These are phyloP conservation scores for Solanum gracilifrons DNA, from an alignment of 257 asterid genomes.

Conservation along the genomic window DNA sequence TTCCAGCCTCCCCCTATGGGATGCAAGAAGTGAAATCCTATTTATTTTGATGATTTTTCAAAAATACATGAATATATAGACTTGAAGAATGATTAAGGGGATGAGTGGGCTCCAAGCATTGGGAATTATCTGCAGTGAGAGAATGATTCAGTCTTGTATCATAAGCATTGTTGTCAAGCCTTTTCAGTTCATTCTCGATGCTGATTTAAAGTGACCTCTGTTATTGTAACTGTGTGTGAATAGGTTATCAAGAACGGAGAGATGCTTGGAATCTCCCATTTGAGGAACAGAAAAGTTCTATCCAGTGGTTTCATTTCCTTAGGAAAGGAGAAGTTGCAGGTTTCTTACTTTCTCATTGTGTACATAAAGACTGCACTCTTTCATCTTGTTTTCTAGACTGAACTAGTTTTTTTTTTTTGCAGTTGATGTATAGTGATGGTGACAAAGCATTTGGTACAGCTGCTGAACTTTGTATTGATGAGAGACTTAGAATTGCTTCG, in stretches of 20 bases:
- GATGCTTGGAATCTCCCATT: slow-evolving; percentile 97
- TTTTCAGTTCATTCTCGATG: not conserved
- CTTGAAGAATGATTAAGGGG: not conserved
- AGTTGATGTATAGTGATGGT: slow-evolving; percentile 98
- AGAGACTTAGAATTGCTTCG: slow-evolving; percentile 77
- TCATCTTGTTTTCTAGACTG: not conserved
- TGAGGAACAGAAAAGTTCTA: slow-evolving; percentile 83
- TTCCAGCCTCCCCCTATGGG: not conserved
- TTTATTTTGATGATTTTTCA: not conserved
- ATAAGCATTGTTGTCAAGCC: not conserved
- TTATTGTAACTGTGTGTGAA: not conserved
- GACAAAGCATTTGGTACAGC: slow-evolving; percentile 99
- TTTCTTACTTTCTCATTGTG: slow-evolving; percentile 10
- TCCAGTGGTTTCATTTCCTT: slow-evolving; percentile 81
- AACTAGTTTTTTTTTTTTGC: not conserved
- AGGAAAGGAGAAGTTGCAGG: slow-evolving; percentile 96
- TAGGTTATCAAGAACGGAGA: slow-evolving; percentile 98
- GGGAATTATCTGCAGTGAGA: not conserved
- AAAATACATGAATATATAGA: not conserved
- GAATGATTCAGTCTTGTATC: not conserved
- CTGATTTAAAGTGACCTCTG: not conserved
- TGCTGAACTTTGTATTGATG: slow-evolving; percentile 80
- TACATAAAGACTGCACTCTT: not conserved
- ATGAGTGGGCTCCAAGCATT: not conserved
- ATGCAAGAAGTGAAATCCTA: not conserved